Percentiles rank a stretch among this genome's conserved stretches.
Evolutionary conservation across 306 rosid species (phyloP).

Genomic region (Notholithocarpus densiflorus): DNA sequence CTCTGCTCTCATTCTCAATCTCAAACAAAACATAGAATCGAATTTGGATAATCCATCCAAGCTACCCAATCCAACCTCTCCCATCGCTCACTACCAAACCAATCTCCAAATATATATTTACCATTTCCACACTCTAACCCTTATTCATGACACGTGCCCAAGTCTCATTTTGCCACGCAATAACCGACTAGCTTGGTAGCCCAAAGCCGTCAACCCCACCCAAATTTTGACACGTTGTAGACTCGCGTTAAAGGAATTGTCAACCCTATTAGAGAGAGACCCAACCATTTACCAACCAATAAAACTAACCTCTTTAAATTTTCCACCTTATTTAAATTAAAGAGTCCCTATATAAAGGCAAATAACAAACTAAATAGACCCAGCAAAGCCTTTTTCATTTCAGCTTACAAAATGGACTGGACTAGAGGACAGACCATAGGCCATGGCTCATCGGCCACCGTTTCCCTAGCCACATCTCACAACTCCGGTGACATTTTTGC

Average conservation of each 20-base stretch:
- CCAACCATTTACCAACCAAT: conserved; percentile 70
- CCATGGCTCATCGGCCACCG: conserved; percentile 78
- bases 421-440: conserved; percentile 67
- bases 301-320: conserved; percentile 21
- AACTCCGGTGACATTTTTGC: conserved; percentile 36
- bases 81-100: conserved; percentile 20
- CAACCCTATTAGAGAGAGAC: conserved; percentile 40
- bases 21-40: conserved; percentile 39
- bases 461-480: conserved; percentile 49
- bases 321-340: not conserved
- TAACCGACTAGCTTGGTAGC: conserved; percentile 17
- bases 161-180: conserved; percentile 27
- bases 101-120: conserved; percentile 13
- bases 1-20: not conserved
- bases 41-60: conserved; percentile 25
- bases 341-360: conserved; percentile 17
- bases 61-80: conserved; percentile 37
- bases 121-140: conserved; percentile 5
- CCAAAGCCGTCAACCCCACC: conserved; percentile 27
- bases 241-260: conserved; percentile 36
- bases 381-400: not conserved
- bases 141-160: conserved; percentile 29
- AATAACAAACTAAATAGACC: conserved; percentile 7
- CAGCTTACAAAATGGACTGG: conserved; percentile 57
- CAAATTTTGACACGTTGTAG: conserved; percentile 44